Base-by-base conservation (phyloP, 352 stramenopile genomes). In the Pythium vanterpoolii region DNA sequence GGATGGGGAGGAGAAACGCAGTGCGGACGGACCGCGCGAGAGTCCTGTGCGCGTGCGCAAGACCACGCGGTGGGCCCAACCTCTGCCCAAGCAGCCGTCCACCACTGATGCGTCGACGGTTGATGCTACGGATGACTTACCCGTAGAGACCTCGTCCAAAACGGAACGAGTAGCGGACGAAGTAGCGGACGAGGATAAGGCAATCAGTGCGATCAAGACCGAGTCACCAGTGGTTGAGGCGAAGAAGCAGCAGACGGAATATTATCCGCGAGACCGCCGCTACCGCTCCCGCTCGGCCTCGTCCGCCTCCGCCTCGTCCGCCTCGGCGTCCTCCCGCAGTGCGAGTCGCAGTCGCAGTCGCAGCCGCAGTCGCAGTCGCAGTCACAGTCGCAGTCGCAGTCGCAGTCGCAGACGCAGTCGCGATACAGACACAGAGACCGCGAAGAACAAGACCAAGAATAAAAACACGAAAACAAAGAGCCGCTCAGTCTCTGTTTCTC, bases 201-300 rank as follows among this genome's bases (percentile, higher is more conserved):
- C 23, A 11, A 43, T 11, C 6, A 5, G 11, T 21, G 38, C 11
- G n/a, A n/a, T n/a, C 21, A 27, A 46, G 40, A 46, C n/a, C n/a
- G n/a, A 46, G 40, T 46, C 40, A 19, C n/a, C 19, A 1, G n/a
- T 11, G 40, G 18, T 11, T 4, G 4, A 23, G 16, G 1, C 1
- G 27, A 58, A 64, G 38, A 52, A 56, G n/a, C n/a, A n/a, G n/a
- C n/a, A n/a, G 7, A 31, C 30, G 5, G 36, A 42, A 18, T 30
- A 45, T 8, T 27, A 71, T 24, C 60, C 56, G 8, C 68, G 47
- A 23, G 47, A 16, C 5, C 39, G 31, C 27, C 34, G 30, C 49
- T 40, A n/a, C 21, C 58, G 26, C 34, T 87, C 74, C 0, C 62
- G 68, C 23, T 84, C 74, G 34, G 34, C 14, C 34, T 44, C 61